Evolutionary conservation across 495 filamentous ascomycete genomes (phyloP).

Genomic region (Platismatia glauca): DNA sequence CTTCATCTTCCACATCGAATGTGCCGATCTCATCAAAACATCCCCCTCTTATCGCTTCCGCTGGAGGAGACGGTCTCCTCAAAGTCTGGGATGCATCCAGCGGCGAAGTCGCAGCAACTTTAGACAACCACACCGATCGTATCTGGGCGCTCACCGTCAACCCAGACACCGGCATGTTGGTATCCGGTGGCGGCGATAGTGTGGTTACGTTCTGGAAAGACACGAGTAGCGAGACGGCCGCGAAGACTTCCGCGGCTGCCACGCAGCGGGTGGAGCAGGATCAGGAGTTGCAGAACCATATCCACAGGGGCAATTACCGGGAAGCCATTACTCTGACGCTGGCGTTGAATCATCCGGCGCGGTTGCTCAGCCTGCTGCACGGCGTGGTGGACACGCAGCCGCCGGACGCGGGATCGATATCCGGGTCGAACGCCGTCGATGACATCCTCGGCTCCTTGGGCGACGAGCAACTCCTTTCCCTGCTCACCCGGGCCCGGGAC

Average conservation of each 20-base stretch:
- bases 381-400: slow-evolving; percentile 58
- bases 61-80: slow-evolving; percentile 90
- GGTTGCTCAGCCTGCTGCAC: slow-evolving; percentile 74
- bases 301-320: slow-evolving; percentile 73
- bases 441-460: slow-evolving; percentile 69
- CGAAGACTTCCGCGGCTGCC: slow-evolving; percentile 56
- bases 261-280: slow-evolving; percentile 82
- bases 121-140: slow-evolving; percentile 93
- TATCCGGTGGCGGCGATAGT: slow-evolving; percentile 83
- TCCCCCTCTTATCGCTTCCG: slow-evolving; percentile 62
- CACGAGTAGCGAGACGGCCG: slow-evolving; percentile 72
- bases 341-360: slow-evolving; percentile 82
- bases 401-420: slow-evolving; percentile 54
- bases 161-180: slow-evolving; percentile 52
- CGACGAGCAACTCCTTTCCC: slow-evolving; percentile 69
- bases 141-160: slow-evolving; percentile 81
- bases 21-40: slow-evolving; percentile 29
- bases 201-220: slow-evolving; percentile 93
- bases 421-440: slow-evolving; percentile 72
- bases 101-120: slow-evolving; percentile 76
- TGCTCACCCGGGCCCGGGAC: slow-evolving; percentile 74
- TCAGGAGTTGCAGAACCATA: slow-evolving; percentile 85
- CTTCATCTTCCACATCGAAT: slow-evolving; percentile 24
- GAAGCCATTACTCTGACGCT: slow-evolving; percentile 88
- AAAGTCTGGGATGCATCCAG: slow-evolving; percentile 82